These are phyloP conservation scores for Phoenix dactylifera DNA, from an alignment of 176 grass and related monocot genomes.

Conservation along the genomic window DNA sequence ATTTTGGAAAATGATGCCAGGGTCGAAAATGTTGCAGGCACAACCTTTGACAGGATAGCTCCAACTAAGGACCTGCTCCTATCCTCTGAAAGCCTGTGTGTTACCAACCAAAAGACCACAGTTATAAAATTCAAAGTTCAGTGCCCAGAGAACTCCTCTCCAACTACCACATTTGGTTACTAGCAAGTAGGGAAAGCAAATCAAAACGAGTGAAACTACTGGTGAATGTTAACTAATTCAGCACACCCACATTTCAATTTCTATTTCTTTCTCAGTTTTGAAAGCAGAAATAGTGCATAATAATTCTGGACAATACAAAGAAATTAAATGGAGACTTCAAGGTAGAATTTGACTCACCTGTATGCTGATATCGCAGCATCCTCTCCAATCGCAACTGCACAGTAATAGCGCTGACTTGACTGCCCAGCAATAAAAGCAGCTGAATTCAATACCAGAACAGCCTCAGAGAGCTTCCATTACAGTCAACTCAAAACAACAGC, in stretches of 20 bases:
- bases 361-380: constrained; percentile 93
- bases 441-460: constrained; percentile 77
- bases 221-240: too few relatives aligned
- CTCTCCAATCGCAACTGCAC: constrained; percentile 86
- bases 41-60: constrained; percentile 88
- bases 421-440: constrained; percentile 85
- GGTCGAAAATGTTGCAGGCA: constrained; percentile 79
- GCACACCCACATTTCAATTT: too few relatives aligned
- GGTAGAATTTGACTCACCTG: constrained; percentile 37
- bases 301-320: too few relatives aligned
- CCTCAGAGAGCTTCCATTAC: constrained; percentile 51
- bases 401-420: constrained; percentile 87
- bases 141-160: too few relatives aligned
- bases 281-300: too few relatives aligned
- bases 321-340: neutral
- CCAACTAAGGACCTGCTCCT: constrained; percentile 91
- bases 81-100: constrained; percentile 75
- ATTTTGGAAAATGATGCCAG: constrained; percentile 93
- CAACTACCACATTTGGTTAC: too few relatives aligned
- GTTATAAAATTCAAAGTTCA: neutral
- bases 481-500: constrained; percentile 6
- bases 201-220: too few relatives aligned
- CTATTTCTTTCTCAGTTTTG: too few relatives aligned
- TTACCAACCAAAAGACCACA: neutral
- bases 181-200: too few relatives aligned